Evolutionary conservation across 2,329 filamentous ascomycete genomes (phyloP).

Genomic region (Penicillium polonicum): DNA sequence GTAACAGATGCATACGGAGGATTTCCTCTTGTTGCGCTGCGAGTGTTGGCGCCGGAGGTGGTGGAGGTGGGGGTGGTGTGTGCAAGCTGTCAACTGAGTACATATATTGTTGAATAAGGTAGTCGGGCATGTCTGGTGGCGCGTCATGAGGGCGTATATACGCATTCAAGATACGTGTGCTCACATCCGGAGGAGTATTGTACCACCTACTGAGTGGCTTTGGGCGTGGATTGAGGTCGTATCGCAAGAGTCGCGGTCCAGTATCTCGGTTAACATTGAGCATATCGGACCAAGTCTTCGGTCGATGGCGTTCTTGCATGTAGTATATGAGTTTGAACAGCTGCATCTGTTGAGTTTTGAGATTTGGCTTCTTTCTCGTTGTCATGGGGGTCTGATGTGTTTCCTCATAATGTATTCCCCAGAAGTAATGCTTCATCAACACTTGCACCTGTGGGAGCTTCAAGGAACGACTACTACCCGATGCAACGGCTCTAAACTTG

Average conservation of each 20-base stretch:
- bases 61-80: background rate
- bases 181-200: conserved; percentile 10
- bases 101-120: conserved; percentile 14
- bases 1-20: background rate
- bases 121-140: conserved; percentile 9
- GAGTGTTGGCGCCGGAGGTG: background rate
- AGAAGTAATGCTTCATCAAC: conserved; percentile 23
- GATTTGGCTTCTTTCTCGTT: background rate
- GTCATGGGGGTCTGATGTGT: background rate
- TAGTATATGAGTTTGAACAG: conserved; percentile 31
- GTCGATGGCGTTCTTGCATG: conserved; percentile 19
- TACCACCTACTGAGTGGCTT: conserved; percentile 29
- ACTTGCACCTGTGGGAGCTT: conserved; percentile 1
- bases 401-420: conserved; percentile 25
- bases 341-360: background rate
- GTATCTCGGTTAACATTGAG: conserved; percentile 25
- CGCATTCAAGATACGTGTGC: background rate
- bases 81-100: conserved; percentile 7
- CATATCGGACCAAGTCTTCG: conserved; percentile 16
- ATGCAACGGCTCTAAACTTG: background rate
- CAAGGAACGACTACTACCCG: background rate
- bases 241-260: conserved; percentile 34
- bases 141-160: conserved; percentile 18
- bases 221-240: conserved; percentile 7
- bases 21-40: background rate